These are phyloP conservation scores for Fusarium oxysporum DNA, from an alignment of 2,329 filamentous ascomycete species.

Conservation along the genomic window DNA sequence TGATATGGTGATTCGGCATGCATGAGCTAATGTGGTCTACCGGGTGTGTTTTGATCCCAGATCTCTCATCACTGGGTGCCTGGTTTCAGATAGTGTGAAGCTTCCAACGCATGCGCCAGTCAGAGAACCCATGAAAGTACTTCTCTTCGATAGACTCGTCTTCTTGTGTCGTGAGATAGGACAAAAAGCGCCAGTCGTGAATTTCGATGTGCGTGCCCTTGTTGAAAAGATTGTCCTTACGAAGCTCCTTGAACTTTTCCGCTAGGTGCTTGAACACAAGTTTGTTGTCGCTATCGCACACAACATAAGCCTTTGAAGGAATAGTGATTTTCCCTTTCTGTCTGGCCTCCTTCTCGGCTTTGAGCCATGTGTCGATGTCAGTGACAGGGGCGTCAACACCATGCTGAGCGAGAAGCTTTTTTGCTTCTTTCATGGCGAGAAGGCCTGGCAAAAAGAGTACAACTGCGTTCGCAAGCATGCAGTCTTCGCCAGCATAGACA, in stretches of 20 bases:
- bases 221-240: conserved; percentile 44
- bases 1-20: neutral
- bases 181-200: conserved; percentile 61
- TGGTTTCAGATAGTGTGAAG: conserved; percentile 54
- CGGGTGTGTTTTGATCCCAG: neutral
- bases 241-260: conserved; percentile 47
- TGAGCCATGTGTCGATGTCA: conserved; percentile 52
- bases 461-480: conserved; percentile 51
- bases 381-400: conserved; percentile 52
- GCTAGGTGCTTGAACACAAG: conserved; percentile 51
- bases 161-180: conserved; percentile 56
- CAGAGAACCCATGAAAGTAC: conserved; percentile 51
- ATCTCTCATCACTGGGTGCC: neutral
- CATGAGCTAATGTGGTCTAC: neutral
- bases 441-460: conserved; percentile 59
- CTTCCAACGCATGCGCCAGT: conserved; percentile 59
- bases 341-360: conserved; percentile 16
- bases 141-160: conserved; percentile 46
- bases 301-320: conserved; percentile 48
- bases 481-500: conserved; percentile 49
- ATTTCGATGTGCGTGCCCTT: conserved; percentile 49
- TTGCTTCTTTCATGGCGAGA: conserved; percentile 48
- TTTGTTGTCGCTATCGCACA: conserved; percentile 56
- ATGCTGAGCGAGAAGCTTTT: conserved; percentile 56
- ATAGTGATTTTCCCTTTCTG: neutral